phyloP scores from a whole-genome alignment of 1,139 yeast genomes.

The Debaryomyces singareniensis region DNA sequence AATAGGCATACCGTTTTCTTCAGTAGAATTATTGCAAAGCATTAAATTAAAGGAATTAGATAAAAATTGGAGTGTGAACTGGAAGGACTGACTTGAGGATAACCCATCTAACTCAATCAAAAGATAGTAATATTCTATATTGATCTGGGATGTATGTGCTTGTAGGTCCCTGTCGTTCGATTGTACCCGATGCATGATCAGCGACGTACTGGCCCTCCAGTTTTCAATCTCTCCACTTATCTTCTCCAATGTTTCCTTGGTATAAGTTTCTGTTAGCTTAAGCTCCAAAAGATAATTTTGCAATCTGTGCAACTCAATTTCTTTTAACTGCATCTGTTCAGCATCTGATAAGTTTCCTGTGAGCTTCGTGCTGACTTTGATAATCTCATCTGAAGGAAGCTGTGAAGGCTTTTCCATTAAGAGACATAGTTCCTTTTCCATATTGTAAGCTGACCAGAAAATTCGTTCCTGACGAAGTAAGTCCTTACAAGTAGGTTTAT shows the following conservation, averaged over 20 bases:
- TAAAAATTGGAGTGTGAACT: slow-evolving; percentile 36
- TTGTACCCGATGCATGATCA: slow-evolving; percentile 19
- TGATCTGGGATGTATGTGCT: slow-evolving; percentile 26
- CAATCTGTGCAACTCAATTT: slow-evolving; percentile 15
- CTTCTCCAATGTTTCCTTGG: slow-evolving; percentile 9
- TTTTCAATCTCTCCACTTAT: slow-evolving; percentile 23
- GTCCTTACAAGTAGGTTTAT: slow-evolving; percentile 8
- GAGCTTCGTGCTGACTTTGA: slow-evolving; percentile 11
- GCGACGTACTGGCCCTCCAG: slow-evolving; percentile 30
- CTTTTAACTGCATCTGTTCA: slow-evolving; percentile 17
- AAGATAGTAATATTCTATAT: slow-evolving; percentile 34
- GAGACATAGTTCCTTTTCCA: slow-evolving; percentile 35
- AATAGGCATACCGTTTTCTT: not conserved
- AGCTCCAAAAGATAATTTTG: slow-evolving; percentile 14
- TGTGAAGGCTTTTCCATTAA: slow-evolving; percentile 29
- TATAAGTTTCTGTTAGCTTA: slow-evolving; percentile 9
- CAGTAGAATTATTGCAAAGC: slow-evolving; percentile 13
- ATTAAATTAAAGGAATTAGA: slow-evolving; percentile 35
- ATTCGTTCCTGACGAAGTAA: slow-evolving; percentile 15
- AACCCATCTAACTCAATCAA: slow-evolving; percentile 37
- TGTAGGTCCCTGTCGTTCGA: slow-evolving; percentile 22
- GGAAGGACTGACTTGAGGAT: slow-evolving; percentile 30
- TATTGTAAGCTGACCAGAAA: slow-evolving; percentile 34
- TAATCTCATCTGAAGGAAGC: slow-evolving; percentile 19
- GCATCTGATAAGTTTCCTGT: slow-evolving; percentile 8